Evolutionary conservation across 2,329 filamentous ascomycete species (phyloP), one percentile per base, ranked within the genome.

Genomic region (Colletotrichum graminicola): DNA sequence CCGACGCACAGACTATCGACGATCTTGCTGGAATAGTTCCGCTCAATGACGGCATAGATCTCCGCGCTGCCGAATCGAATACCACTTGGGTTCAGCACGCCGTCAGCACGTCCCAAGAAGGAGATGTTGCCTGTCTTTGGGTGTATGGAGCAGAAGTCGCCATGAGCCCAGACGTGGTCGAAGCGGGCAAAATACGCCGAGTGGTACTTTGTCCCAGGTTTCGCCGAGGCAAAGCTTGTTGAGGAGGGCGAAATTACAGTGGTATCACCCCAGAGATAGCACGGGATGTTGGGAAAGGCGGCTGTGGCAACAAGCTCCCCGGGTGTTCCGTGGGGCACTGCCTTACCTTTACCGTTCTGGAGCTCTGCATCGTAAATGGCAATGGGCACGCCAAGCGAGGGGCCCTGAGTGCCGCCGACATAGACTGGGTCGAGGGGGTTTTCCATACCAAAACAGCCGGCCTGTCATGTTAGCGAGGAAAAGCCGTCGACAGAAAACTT

Each of bases 31-130:
- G 88, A 82, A 73, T 95, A 95, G 66, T 87, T 83, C 32, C 85
- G 82, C 80, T 94, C 92, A 5, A 95, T 80, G 1, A 95, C 91
- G 16, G 87, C 87, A 79, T 96, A 97, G 43, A 96, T 92, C 79
- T 96, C 94, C 0, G 92, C 90, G 5, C 90, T 92, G 0, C 93
- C 94, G 76, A 96, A 97, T 0, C 93, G 86, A 14, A 96, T 90
- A 0, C 93, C 93, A 8, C 88, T 90, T 0, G 93, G 93, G 77
- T 96, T 96, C 62, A 96, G 82, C 2, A 96, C 93, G 16, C 93
- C 93, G 76, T 96, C 93, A 2, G 90, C 91, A 1, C 93, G 86
- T 1, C 92, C 92, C 0, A 93, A 85, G 75, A 95, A 91, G 16
- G 88, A 79, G 7, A 94, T 78, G 56, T 89, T 87, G 8, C 89